Base-by-base conservation (phyloP, 495 filamentous ascomycete genomes). In the Arthonia radiata region DNA sequence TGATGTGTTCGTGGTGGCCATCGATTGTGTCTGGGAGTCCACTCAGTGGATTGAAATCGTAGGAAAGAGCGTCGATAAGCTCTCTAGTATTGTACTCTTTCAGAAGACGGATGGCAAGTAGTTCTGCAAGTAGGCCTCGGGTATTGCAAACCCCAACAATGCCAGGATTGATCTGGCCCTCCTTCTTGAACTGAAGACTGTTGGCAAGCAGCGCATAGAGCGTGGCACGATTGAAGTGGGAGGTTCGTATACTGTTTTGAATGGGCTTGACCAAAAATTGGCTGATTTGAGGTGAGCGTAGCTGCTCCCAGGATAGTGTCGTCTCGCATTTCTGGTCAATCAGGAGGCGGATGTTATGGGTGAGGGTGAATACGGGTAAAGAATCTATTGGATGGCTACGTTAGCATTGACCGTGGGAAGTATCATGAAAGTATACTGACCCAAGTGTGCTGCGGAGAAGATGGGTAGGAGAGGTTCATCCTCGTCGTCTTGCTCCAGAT, bases 241-340 rank as follows among this genome's bases (percentile, higher is more conserved):
- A 64, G 13, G 57, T 57, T 28, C 66, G 63, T 19, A 90, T 76
- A 37, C 80, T 71, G 34, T 81, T 75, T 45, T 80, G 78, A 18
- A 74, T 69, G 2, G 83, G 83, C 52, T 91, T 94, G 38, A 92
- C 60, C 13, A 94, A 57, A 43, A 94, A 94, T 46, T 89, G 80
- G 10, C 79, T 91, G 18, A 94, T 72, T 43, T 94, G 83, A 4
- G 82, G 83, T 6, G 82, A 89, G 26, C 82, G 64, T 33, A 94
- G 54, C 47, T 94, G 83, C 32, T 92, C 82, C 81, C 81, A 94
- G n/a, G 76, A 69, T 27, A 94, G 48, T 0, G 76, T 82, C 3
- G 82, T 91, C 47, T 94, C 82, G 47, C 77, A 83, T 44, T 72
- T 63, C 13, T 74, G 56, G 27, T 73, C 57, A 24, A 94, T 68